Base-by-base conservation (phyloP, 148 eudicot species). In the Persicaria tinctoria region DNA sequence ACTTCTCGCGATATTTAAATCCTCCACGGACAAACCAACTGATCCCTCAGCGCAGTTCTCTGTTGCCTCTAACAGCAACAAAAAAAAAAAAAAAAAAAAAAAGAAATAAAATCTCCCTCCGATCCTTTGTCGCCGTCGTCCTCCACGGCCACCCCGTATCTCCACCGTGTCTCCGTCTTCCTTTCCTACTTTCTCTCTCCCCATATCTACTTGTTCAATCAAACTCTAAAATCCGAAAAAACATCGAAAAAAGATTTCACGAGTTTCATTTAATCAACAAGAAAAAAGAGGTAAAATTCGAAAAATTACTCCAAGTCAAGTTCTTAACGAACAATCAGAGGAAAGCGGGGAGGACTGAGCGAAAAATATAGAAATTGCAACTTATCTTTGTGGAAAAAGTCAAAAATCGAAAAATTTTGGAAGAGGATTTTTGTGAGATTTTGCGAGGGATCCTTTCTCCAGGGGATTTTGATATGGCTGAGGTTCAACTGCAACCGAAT, bases 311-410 rank as follows among this genome's bases (percentile, higher is more conserved):
- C 5, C 7, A n/a, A 4, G 14, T 5, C 72, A 1, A 17, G 38
- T 72, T 27, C n/a, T 72, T 76, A 50, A 56, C 51, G 56, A 91
- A 89, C 82, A 89, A 91, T 69, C 75, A 79, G 92, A 86, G 93
- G 95, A 87, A 95, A 87, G 93, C 95, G 93, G 85, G 82, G 89
- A 73, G 79, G 78, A 46, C 17, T 46, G 68, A 49, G 41, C 68
- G 80, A 83, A 83, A 79, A 57, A 18, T 62, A 11, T 56, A 51
- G 74, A 80, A 75, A 64, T 32, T 51, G 10, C 49, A 51, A 68
- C 49, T 75, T 74, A 76, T 60, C 73, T 48, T 41, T 49, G 23
- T 27, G 46, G 68, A 75, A 80, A 64, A 41, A 16, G 14, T 68
- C 76, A 50, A 38, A 45, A 75, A 32, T 50, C 72, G 70, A 63